A percentile compares a stretch with the other conserved stretches of the same genome.
Evolutionary conservation across 176 grass and related monocot genomes (phyloP).

Genomic region (Elaeis guineensis): DNA sequence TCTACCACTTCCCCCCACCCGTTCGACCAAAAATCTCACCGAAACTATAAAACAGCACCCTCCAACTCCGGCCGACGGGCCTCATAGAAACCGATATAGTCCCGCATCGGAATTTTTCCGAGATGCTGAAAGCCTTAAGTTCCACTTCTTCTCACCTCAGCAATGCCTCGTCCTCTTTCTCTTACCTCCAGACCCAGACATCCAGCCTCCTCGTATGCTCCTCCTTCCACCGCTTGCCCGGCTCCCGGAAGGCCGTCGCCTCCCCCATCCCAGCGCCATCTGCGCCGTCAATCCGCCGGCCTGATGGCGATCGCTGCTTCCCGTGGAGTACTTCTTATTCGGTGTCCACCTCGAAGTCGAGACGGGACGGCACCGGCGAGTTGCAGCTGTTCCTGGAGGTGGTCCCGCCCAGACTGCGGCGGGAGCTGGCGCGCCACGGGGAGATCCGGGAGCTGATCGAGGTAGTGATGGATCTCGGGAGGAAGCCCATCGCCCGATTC

Average conservation of each 20-base stretch:
- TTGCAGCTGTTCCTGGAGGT: constrained; percentile 80
- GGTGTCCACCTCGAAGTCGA: background rate
- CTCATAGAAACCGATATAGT: background rate
- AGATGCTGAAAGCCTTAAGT: constrained; percentile 57
- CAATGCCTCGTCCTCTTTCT: background rate
- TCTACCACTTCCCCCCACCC: constrained; percentile 21
- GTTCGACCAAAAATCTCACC: constrained; percentile 65
- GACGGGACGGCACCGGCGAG: constrained; percentile 9
- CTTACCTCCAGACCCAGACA: constrained; percentile 24
- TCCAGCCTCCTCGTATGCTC: constrained; percentile 42
- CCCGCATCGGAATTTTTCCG: background rate
- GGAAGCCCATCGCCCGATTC: constrained; percentile 72
- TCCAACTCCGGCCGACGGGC: background rate
- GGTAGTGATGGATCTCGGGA: constrained; percentile 91
- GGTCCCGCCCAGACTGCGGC: constrained; percentile 69
- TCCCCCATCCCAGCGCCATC: no score
- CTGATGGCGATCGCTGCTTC: constrained; percentile 33
- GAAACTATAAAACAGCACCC: constrained; percentile 21
- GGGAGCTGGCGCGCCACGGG: constrained; percentile 50
- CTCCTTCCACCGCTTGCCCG: constrained; percentile 30
- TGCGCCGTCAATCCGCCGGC: constrained; percentile 61
- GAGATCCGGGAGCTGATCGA: constrained; percentile 79
- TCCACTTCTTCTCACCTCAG: constrained; percentile 20
- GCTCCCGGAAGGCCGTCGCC: constrained; percentile 41
- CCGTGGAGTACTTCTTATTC: constrained; percentile 28